These are phyloP conservation scores for Rhodotorula sp. DNA, from an alignment of 1,284 basidiomycete genomes.

Conservation along the genomic window DNA sequence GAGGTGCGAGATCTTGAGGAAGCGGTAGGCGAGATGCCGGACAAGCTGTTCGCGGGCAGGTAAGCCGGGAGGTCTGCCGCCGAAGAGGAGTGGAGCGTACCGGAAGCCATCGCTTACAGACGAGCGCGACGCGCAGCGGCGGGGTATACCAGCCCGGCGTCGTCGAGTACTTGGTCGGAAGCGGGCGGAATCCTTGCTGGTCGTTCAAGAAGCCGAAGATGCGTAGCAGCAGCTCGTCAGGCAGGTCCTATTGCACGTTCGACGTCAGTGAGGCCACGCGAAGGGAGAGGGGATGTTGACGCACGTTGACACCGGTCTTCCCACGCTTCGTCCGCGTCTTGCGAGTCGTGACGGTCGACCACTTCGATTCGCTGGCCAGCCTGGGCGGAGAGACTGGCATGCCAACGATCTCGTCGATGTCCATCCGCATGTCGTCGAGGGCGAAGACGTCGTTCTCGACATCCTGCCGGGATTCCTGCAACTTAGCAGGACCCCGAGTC, in stretches of 20 bases:
- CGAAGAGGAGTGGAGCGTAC: background rate
- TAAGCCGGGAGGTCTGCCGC: too few relatives aligned
- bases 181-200: slow-evolving; percentile 18
- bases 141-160: slow-evolving; percentile 22
- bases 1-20: slow-evolving; percentile 20
- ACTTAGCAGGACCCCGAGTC: too few relatives aligned
- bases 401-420: background rate
- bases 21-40: slow-evolving; percentile 22
- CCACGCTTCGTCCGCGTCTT: background rate
- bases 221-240: slow-evolving; percentile 30
- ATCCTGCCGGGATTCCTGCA: too few relatives aligned
- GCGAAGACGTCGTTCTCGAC: background rate
- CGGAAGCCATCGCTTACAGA: slow-evolving; percentile 28
- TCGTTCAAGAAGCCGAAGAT: slow-evolving; percentile 27
- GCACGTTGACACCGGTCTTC: slow-evolving; percentile 4
- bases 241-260: slow-evolving; percentile 12
- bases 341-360: background rate
- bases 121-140: slow-evolving; percentile 18
- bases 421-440: background rate
- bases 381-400: background rate
- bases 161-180: background rate
- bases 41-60: slow-evolving; percentile 5
- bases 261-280: background rate
- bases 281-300: background rate
- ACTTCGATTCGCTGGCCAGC: background rate